These are phyloP conservation scores for Dillenia turbinata DNA, from an alignment of 164 flowering plant genomes.

Conservation along the genomic window DNA sequence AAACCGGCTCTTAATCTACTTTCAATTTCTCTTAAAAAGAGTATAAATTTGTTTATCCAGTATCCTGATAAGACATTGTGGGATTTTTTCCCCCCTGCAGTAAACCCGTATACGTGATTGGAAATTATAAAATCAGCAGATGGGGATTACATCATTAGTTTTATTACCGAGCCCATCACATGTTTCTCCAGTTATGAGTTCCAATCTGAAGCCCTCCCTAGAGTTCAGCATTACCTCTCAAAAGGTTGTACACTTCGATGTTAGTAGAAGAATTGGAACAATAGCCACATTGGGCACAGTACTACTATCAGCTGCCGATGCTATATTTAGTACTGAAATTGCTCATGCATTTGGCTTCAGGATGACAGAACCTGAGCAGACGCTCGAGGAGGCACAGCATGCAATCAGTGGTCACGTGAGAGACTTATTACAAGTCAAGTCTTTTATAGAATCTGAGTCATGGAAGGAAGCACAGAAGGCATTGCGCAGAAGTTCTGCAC, in stretches of 20 bases:
- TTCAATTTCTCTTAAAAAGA: no score
- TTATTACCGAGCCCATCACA: no score
- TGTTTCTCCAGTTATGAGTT: not conserved
- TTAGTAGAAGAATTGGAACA: conserved; percentile 8
- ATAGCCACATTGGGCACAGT: conserved; percentile 12
- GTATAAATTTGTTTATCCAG: no score
- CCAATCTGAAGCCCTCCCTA: not conserved
- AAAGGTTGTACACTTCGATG: not conserved
- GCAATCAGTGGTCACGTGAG: conserved; percentile 39
- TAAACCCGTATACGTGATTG: no score
- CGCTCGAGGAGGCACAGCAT: conserved; percentile 53
- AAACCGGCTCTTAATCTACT: no score
- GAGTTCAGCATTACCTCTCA: conserved; percentile 4
- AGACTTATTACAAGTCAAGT: conserved; percentile 38
- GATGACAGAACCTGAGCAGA: conserved; percentile 57
- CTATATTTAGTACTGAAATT: conserved; percentile 2
- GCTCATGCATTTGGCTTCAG: conserved; percentile 43
- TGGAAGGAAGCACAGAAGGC: conserved; percentile 65
- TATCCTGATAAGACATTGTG: no score
- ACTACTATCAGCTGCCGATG: conserved; percentile 14
- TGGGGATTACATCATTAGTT: no score
- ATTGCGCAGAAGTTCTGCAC: conserved; percentile 43
- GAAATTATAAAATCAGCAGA: no score
- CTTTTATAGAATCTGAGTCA: conserved; percentile 35
- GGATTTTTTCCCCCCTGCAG: no score